Percentiles rank a stretch among this genome's conserved stretches.
Evolutionary conservation across 441 rosid species (phyloP).

Genomic region (Adansonia gregorii): DNA sequence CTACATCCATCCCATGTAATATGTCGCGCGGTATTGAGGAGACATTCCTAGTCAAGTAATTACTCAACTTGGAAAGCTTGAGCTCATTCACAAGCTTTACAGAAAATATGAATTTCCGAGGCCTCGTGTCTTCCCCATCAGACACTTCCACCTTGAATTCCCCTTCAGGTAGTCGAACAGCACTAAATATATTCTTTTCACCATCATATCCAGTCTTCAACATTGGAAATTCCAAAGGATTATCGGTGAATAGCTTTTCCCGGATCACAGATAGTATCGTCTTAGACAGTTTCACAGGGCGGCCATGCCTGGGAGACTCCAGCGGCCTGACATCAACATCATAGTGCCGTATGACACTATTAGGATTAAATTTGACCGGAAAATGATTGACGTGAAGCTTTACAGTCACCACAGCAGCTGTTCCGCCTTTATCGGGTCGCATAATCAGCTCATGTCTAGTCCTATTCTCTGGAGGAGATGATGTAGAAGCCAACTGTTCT

Average conservation of each 20-base stretch:
- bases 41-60: conserved; percentile 51
- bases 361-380: conserved; percentile 51
- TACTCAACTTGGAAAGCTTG: conserved; percentile 57
- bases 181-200: conserved; percentile 85
- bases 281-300: conserved; percentile 49
- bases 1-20: conserved; percentile 85
- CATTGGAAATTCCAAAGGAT: conserved; percentile 52
- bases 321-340: conserved; percentile 65
- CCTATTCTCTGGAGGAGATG: conserved; percentile 8
- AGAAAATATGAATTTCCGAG: conserved; percentile 38
- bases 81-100: conserved; percentile 71
- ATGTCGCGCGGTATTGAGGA: conserved; percentile 64
- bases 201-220: conserved; percentile 89
- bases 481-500: conserved; percentile 21
- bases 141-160: conserved; percentile 51
- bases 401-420: conserved; percentile 36
- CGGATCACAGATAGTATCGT: conserved; percentile 49
- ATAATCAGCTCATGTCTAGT: conserved; percentile 42
- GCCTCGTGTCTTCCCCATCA: conserved; percentile 27
- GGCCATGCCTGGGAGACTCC: conserved; percentile 33
- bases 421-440: conserved; percentile 80
- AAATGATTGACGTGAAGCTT: conserved; percentile 78
- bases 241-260: conserved; percentile 54
- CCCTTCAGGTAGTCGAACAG: conserved; percentile 57
- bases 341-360: conserved; percentile 59